These are phyloP conservation scores for Aureobasidium pullulans DNA, from an alignment of 2,329 filamentous ascomycete species.

Conservation along the genomic window DNA sequence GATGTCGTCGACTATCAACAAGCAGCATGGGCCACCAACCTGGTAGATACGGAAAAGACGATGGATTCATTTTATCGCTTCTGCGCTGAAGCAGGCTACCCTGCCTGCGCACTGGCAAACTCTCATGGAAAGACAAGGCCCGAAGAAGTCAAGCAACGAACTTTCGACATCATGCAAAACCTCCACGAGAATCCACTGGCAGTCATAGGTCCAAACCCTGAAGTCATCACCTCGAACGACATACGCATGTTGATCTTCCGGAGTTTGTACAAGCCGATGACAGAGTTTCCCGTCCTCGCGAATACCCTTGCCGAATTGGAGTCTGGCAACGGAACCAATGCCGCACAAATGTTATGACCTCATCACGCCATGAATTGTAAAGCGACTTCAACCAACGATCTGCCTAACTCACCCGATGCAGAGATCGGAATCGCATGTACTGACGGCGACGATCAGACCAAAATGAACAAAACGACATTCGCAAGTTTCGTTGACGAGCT, in stretches of 20 bases:
- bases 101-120: constrained; percentile 26
- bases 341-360: constrained; percentile 29
- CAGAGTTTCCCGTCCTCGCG: constrained; percentile 27
- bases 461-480: constrained; percentile 17
- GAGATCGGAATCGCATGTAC: constrained; percentile 28
- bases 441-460: constrained; percentile 26
- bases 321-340: constrained; percentile 20
- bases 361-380: constrained; percentile 30
- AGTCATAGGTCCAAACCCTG: not conserved
- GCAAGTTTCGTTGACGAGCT: constrained; percentile 20
- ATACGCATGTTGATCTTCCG: not conserved
- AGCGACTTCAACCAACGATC: constrained; percentile 17
- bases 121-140: not conserved
- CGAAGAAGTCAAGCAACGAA: constrained; percentile 31
- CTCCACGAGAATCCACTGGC: constrained; percentile 42
- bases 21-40: constrained; percentile 41
- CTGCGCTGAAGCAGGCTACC: constrained; percentile 22
- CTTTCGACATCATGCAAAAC: constrained; percentile 31
- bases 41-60: constrained; percentile 47
- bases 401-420: constrained; percentile 12
- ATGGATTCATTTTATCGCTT: constrained; percentile 31
- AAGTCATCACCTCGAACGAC: constrained; percentile 2
- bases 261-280: constrained; percentile 28
- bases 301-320: constrained; percentile 27
- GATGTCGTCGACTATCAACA: constrained; percentile 41